phyloP scores from a whole-genome alignment of 164 flowering plant genomes.

The Kingdonia uniflora region DNA sequence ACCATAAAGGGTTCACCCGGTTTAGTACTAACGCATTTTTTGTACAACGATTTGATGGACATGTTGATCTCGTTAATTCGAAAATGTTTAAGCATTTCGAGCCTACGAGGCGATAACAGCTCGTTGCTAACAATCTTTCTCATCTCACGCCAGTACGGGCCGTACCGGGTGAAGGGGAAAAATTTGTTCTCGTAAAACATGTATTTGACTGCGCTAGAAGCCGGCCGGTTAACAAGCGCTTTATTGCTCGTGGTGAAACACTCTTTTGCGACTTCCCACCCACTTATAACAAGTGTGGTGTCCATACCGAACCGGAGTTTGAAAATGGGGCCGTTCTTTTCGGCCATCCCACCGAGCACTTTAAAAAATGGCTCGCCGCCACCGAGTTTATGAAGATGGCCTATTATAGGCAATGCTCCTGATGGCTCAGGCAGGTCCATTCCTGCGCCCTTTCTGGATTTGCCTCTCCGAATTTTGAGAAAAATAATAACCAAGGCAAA shows the following conservation, averaged over 20 bases:
- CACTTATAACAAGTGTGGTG: conserved; percentile 11
- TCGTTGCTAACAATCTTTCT: conserved; percentile 14
- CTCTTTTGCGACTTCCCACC: conserved; percentile 19
- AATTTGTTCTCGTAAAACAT: conserved; percentile 15
- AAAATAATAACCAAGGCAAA: too few species aligned
- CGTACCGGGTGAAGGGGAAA: conserved; percentile 17
- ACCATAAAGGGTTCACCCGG: conserved; percentile 5
- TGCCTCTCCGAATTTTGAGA: too few species aligned
- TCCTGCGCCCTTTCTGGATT: background rate
- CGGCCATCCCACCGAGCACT: conserved; percentile 10
- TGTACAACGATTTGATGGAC: conserved; percentile 6
- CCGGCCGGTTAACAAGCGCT: conserved; percentile 9
- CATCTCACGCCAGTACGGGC: conserved; percentile 21
- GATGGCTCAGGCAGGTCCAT: conserved; percentile 7
- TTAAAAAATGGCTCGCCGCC: background rate
- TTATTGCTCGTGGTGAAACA: conserved; percentile 14
- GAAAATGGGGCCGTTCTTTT: conserved; percentile 15
- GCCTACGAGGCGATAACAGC: conserved; percentile 13
- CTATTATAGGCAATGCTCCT: conserved; percentile 13
- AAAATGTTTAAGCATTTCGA: conserved; percentile 11
- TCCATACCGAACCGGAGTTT: conserved; percentile 11
- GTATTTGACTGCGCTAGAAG: conserved; percentile 4
- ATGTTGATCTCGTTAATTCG: conserved; percentile 9
- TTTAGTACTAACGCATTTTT: conserved; percentile 1
- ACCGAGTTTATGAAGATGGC: conserved; percentile 14